These are phyloP conservation scores for Macroventuria anomochaeta DNA, from an alignment of 2,329 filamentous ascomycete species.

Conservation along the genomic window DNA sequence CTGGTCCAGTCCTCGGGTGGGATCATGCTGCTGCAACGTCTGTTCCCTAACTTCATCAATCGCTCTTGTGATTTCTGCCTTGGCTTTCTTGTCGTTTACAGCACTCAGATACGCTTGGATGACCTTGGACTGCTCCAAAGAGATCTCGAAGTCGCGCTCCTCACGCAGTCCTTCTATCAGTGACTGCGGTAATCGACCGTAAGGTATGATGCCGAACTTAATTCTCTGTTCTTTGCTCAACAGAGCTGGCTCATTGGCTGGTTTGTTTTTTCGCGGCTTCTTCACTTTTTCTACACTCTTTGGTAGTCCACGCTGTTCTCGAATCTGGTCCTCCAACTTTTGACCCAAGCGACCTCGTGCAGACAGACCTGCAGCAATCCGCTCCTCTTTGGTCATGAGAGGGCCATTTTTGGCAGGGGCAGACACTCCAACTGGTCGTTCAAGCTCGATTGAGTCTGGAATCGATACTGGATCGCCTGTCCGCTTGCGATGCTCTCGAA, in stretches of 20 bases:
- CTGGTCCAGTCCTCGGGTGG: background rate
- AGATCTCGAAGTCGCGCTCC: conserved; percentile 27
- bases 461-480: conserved; percentile 29
- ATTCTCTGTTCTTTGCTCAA: conserved; percentile 37
- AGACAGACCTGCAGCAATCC: conserved; percentile 34
- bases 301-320: conserved; percentile 32
- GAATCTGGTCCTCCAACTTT: conserved; percentile 32
- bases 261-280: conserved; percentile 21
- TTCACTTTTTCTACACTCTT: conserved; percentile 21
- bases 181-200: conserved; percentile 33
- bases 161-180: conserved; percentile 35
- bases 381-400: conserved; percentile 38
- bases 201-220: conserved; percentile 31
- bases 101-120: conserved; percentile 17
- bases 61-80: background rate
- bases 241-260: conserved; percentile 26
- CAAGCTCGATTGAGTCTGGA: conserved; percentile 7
- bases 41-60: conserved; percentile 11
- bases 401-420: conserved; percentile 17
- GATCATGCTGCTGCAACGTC: conserved; percentile 7
- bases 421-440: conserved; percentile 1
- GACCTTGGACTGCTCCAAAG: conserved; percentile 27
- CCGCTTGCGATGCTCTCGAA: conserved; percentile 34
- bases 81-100: conserved; percentile 3
- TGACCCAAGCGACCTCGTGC: conserved; percentile 33